These are phyloP conservation scores for Samsoniella hepiali DNA, from an alignment of 2,329 filamentous ascomycete genomes.

Conservation along the genomic window DNA sequence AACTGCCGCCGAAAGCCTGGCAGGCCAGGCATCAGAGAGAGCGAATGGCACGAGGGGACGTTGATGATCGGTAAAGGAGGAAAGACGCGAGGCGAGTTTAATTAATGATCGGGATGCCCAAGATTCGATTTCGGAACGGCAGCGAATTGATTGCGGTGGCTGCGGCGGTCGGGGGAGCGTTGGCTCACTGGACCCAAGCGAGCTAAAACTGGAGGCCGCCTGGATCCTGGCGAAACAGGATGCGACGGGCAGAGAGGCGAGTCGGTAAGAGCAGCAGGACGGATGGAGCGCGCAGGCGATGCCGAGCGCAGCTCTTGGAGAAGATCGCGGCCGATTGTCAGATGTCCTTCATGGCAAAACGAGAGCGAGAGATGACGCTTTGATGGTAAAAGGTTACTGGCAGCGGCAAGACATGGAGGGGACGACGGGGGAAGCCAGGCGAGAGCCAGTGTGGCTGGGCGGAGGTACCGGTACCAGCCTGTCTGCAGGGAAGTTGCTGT, in stretches of 20 bases:
- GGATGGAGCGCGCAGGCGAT: not conserved
- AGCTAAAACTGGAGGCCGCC: slow-evolving; percentile 17
- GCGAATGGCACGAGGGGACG: not conserved
- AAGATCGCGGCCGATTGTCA: slow-evolving; percentile 2
- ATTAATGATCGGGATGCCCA: not conserved
- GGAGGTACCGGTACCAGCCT: not conserved
- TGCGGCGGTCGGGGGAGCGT: not conserved
- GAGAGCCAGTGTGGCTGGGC: not conserved
- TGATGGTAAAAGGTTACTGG: not conserved
- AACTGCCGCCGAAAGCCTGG: slow-evolving; percentile 12
- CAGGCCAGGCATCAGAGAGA: slow-evolving; percentile 3
- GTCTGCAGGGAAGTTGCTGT: too few species aligned
- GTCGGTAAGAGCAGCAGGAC: not conserved
- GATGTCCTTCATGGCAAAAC: slow-evolving; percentile 5
- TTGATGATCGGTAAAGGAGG: not conserved
- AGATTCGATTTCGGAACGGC: not conserved
- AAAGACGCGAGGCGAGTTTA: not conserved
- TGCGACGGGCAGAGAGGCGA: slow-evolving; percentile 6
- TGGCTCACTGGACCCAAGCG: not conserved
- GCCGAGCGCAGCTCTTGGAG: slow-evolving; percentile 9
- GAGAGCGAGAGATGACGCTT: not conserved
- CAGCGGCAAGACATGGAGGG: not conserved
- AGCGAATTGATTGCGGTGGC: slow-evolving; percentile 5
- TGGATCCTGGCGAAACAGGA: not conserved
- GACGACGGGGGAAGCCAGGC: not conserved